phyloP scores from a whole-genome alignment of 2,329 filamentous ascomycete species.

The Sporothrix curviconia region DNA sequence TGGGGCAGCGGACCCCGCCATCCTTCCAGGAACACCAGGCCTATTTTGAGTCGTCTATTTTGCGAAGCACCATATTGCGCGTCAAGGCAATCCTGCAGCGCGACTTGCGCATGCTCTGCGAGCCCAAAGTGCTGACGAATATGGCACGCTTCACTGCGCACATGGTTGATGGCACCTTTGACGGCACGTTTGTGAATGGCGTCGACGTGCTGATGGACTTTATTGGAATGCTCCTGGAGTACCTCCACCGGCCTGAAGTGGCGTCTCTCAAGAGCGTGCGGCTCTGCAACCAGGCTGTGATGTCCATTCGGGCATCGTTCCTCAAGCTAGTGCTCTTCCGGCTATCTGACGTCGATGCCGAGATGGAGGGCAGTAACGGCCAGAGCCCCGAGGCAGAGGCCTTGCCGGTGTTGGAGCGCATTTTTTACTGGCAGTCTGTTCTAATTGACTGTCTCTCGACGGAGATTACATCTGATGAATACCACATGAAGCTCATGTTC shows the following conservation, averaged over 20 bases:
- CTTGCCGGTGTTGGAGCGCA: constrained; percentile 69
- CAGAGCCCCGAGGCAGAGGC: constrained; percentile 40
- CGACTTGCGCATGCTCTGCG: constrained; percentile 65
- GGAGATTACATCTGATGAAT: constrained; percentile 58
- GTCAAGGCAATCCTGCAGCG: constrained; percentile 64
- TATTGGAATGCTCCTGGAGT: constrained; percentile 75
- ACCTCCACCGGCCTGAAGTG: constrained; percentile 79
- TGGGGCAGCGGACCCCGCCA: constrained; percentile 83
- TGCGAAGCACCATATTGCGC: constrained; percentile 67
- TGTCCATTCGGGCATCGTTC: constrained; percentile 68
- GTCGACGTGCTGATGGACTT: constrained; percentile 81
- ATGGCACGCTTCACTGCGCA: constrained; percentile 74
- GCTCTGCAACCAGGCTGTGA: constrained; percentile 80
- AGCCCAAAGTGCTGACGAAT: constrained; percentile 81
- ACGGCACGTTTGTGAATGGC: constrained; percentile 93
- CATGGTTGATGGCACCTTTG: constrained; percentile 83
- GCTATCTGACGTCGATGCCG: constrained; percentile 74
- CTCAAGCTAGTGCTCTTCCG: constrained; percentile 72
- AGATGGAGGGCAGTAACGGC: constrained; percentile 19
- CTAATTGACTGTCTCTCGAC: constrained; percentile 68
- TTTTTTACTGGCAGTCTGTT: constrained; percentile 94
- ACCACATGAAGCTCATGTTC: constrained; percentile 78
- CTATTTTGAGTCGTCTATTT: constrained; percentile 86
- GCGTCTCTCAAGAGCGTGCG: constrained; percentile 76
- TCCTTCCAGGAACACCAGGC: constrained; percentile 92